These are phyloP conservation scores for Cryptococcus hybrid DNA, from an alignment of 1,284 basidiomycete genomes.

Conservation along the genomic window DNA sequence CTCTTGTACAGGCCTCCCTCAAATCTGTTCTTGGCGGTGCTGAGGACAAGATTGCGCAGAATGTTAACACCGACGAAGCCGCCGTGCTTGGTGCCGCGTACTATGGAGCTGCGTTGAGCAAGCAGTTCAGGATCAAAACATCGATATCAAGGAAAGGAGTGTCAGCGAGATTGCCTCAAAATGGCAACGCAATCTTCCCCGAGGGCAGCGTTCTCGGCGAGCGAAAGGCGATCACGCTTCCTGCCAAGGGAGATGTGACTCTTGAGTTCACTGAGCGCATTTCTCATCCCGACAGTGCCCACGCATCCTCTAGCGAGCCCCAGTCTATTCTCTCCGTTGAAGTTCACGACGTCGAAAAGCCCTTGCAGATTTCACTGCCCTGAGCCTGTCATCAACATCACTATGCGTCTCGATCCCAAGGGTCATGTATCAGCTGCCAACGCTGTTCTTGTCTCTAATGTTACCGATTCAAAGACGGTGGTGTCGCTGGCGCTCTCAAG, in stretches of 20 bases:
- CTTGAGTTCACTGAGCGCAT: conserved; percentile 55
- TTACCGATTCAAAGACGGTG: conserved; percentile 69
- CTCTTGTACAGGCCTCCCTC: conserved; percentile 84
- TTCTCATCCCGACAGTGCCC: conserved; percentile 59
- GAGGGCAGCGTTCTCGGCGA: conserved; percentile 68
- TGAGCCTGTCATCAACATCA: conserved; percentile 66
- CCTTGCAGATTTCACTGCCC: conserved; percentile 43
- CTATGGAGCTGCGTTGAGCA: conserved; percentile 82
- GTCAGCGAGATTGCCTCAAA: conserved; percentile 57
- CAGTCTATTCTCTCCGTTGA: conserved; percentile 27
- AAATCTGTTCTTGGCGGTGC: conserved; percentile 72
- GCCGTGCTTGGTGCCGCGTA: conserved; percentile 92
- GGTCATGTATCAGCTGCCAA: conserved; percentile 72
- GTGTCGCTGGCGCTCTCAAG: conserved; percentile 73
- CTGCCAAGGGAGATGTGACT: conserved; percentile 68
- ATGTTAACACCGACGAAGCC: conserved; percentile 97
- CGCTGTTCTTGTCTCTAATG: conserved; percentile 63
- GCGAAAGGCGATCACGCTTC: conserved; percentile 80
- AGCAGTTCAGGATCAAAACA: conserved; percentile 95
- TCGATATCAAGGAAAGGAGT: conserved; percentile 74
- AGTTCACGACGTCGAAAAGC: conserved; percentile 32
- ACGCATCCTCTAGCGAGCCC: not conserved
- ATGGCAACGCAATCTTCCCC: conserved; percentile 62
- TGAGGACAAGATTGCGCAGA: conserved; percentile 74
- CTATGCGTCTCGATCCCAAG: conserved; percentile 74